Conservation (phyloP, 768 basidiomycete species). For the Mycena latifolia region DNA sequence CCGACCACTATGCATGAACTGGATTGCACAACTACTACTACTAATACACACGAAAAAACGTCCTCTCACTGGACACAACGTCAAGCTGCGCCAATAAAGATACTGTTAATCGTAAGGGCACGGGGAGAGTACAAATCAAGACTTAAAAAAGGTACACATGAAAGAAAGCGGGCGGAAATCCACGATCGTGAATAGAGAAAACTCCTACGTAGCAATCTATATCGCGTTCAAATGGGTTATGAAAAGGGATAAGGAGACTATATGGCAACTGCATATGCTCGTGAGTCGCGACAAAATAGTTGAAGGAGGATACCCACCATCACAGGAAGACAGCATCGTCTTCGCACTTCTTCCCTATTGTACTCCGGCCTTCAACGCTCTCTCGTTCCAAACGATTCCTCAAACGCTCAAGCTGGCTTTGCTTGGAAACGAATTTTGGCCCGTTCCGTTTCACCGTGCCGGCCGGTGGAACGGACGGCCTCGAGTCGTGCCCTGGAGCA, state of each 20-base stretch:
- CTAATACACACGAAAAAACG: constrained; percentile 45
- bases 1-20: too few species aligned
- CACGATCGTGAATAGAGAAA: constrained; percentile 20
- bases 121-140: constrained; percentile 33
- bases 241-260: constrained; percentile 11
- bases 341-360: constrained; percentile 54
- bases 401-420: constrained; percentile 76
- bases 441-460: constrained; percentile 40
- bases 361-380: constrained; percentile 39
- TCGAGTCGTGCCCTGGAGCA: constrained; percentile 31
- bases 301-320: constrained; percentile 43
- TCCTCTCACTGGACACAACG: constrained; percentile 38
- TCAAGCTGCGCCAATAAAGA: constrained; percentile 45
- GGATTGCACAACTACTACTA: constrained; percentile 40
- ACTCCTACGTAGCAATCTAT: constrained; percentile 20
- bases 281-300: neutral
- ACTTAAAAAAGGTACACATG: constrained; percentile 30
- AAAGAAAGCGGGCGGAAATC: constrained; percentile 24
- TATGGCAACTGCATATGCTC: constrained; percentile 15
- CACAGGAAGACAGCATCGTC: constrained; percentile 55
- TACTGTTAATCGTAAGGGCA: constrained; percentile 25
- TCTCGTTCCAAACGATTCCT: constrained; percentile 64
- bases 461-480: constrained; percentile 37
- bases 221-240: constrained; percentile 1
- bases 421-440: constrained; percentile 68